phyloP scores from a whole-genome alignment of 768 basidiomycete species.

The Ramaria sp. region DNA sequence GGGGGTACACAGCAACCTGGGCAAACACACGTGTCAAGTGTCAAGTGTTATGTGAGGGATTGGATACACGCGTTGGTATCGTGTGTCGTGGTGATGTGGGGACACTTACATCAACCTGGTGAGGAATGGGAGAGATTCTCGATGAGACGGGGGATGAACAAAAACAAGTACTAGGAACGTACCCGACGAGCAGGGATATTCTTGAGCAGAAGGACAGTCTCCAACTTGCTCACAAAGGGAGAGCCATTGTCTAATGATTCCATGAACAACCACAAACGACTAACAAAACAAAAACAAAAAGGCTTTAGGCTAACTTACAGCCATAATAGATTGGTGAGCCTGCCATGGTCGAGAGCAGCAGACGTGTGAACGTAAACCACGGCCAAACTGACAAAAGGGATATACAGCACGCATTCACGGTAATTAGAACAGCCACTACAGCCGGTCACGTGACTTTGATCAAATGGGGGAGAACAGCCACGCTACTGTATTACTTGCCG shows the following conservation, averaged over 20 bases:
- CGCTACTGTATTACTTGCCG: no score
- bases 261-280: not conserved
- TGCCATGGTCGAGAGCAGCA: not conserved
- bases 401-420: no score
- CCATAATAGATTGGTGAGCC: constrained; percentile 6
- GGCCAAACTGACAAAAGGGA: no score
- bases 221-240: constrained; percentile 40
- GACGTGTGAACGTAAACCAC: not conserved
- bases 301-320: not conserved
- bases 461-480: no score
- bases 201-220: constrained; percentile 39
- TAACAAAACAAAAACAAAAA: not conserved
- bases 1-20: constrained; percentile 39
- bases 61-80: not conserved
- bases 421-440: no score
- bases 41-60: no score
- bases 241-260: constrained; percentile 29
- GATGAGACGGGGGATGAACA: not conserved
- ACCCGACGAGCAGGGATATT: constrained; percentile 23
- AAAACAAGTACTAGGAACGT: not conserved
- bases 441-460: no score
- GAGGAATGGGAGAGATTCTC: constrained; percentile 22
- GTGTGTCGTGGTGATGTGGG: not conserved
- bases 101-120: constrained; percentile 31
- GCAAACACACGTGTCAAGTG: no score